Percentiles rank a stretch among this genome's conserved stretches.
These are phyloP conservation scores for Mycena metata DNA, from an alignment of 768 basidiomycete genomes.

Conservation along the genomic window DNA sequence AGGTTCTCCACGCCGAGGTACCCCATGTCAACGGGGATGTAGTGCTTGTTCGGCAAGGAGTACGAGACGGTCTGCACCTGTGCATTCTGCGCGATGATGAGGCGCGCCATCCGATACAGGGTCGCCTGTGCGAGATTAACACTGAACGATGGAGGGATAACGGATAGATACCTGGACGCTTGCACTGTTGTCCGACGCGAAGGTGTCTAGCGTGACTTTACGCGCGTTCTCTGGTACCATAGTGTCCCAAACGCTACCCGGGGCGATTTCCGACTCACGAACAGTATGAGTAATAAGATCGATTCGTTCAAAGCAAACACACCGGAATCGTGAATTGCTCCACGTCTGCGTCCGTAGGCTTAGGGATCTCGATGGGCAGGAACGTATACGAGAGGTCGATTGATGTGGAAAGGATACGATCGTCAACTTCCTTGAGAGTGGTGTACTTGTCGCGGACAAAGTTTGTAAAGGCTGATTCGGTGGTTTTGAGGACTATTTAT, in stretches of 20 bases:
- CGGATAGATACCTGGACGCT: too few relatives aligned
- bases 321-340: constrained; percentile 62
- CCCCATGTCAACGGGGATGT: constrained; percentile 88
- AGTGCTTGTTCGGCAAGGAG: constrained; percentile 93
- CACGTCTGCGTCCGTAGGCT: constrained; percentile 66
- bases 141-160: too few relatives aligned
- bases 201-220: constrained; percentile 79
- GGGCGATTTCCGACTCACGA: constrained; percentile 12
- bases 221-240: constrained; percentile 69
- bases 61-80: constrained; percentile 75
- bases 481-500: constrained; percentile 84
- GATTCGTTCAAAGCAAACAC: neutral
- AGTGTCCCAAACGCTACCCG: constrained; percentile 72
- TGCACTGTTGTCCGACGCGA: constrained; percentile 82
- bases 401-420: constrained; percentile 92
- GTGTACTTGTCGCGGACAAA: constrained; percentile 91
- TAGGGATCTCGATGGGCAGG: constrained; percentile 56
- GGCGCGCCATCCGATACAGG: constrained; percentile 88
- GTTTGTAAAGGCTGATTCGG: constrained; percentile 86
- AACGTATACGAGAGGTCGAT: constrained; percentile 84
- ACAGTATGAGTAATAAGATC: too few relatives aligned
- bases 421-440: constrained; percentile 85
- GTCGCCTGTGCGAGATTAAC: constrained; percentile 73
- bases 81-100: constrained; percentile 75
- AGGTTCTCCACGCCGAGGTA: constrained; percentile 80